Evolutionary conservation across 2,329 filamentous ascomycete genomes (phyloP).

Genomic region (Calonectria henricotiae): DNA sequence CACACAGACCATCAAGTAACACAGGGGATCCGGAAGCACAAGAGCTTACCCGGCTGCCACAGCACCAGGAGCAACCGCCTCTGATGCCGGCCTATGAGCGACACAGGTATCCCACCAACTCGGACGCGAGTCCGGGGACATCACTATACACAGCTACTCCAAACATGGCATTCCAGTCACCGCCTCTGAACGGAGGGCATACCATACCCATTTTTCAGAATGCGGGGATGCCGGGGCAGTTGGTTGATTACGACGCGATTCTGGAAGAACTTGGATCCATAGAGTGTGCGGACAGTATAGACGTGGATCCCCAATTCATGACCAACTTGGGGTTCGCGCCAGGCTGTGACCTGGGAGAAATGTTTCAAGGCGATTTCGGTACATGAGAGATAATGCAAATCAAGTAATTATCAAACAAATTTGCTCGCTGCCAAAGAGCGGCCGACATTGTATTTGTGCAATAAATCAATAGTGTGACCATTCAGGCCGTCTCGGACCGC

Average conservation of each 20-base stretch:
- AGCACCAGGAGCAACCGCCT: constrained; percentile 38
- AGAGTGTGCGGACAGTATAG: constrained; percentile 66
- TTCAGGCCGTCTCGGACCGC: constrained; percentile 11
- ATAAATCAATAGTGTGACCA: background rate
- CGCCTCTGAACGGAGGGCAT: constrained; percentile 44
- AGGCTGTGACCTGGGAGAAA: constrained; percentile 72
- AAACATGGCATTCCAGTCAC: constrained; percentile 49
- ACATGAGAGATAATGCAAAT: constrained; percentile 47
- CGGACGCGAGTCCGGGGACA: constrained; percentile 45
- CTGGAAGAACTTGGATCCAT: constrained; percentile 69
- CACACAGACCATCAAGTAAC: constrained; percentile 45
- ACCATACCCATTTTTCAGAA: constrained; percentile 45
- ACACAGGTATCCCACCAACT: constrained; percentile 44
- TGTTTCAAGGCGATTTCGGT: constrained; percentile 63
- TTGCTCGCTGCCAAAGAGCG: background rate
- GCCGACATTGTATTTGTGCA: background rate
- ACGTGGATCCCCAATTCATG: constrained; percentile 76
- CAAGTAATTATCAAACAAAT: constrained; percentile 34
- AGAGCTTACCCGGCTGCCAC: constrained; percentile 49
- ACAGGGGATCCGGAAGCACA: constrained; percentile 45
- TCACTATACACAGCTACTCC: constrained; percentile 49
- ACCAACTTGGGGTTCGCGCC: constrained; percentile 77
- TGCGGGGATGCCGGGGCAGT: constrained; percentile 46
- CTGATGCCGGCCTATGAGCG: constrained; percentile 44
- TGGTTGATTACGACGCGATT: constrained; percentile 68